These are phyloP conservation scores for Chaetomium sp. DNA, from an alignment of 2,329 filamentous ascomycete species.

Conservation along the genomic window DNA sequence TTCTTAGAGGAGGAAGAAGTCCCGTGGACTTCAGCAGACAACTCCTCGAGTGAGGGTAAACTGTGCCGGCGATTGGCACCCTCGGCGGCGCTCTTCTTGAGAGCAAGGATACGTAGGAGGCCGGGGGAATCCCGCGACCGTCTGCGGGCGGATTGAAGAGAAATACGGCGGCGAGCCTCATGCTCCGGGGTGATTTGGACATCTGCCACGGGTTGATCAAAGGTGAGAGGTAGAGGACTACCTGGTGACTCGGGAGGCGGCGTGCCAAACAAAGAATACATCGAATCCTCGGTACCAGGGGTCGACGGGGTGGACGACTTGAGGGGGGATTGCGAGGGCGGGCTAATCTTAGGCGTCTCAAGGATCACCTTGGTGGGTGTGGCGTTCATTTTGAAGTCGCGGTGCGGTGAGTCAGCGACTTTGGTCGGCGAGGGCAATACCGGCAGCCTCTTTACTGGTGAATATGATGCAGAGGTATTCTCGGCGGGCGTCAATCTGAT, in stretches of 20 bases:
- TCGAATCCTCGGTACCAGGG: background rate
- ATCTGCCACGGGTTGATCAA: conserved; percentile 25
- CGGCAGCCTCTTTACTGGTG: conserved; percentile 19
- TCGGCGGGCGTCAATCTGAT: conserved; percentile 16
- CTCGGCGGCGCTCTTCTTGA: conserved; percentile 11
- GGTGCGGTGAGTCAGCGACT: conserved; percentile 22
- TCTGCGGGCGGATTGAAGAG: conserved; percentile 26
- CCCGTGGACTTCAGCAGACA: background rate
- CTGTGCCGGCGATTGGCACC: conserved; percentile 26
- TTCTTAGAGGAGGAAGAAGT: background rate
- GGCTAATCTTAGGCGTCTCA: conserved; percentile 16
- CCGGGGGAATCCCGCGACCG: conserved; percentile 23
- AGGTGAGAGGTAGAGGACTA: conserved; percentile 21
- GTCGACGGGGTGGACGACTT: conserved; percentile 10
- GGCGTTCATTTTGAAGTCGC: conserved; percentile 24
- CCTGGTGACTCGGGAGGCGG: conserved; percentile 1
- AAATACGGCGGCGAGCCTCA: conserved; percentile 27
- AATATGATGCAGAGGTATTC: conserved; percentile 4
- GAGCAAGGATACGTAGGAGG: conserved; percentile 12
- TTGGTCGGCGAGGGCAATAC: conserved; percentile 21
- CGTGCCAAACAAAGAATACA: background rate
- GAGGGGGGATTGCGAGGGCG: conserved; percentile 14
- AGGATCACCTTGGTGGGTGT: conserved; percentile 23
- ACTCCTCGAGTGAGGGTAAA: conserved; percentile 8
- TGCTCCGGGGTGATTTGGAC: conserved; percentile 22